phyloP scores from a whole-genome alignment of 2,329 filamentous ascomycete genomes.

The Calycina herbarum region DNA sequence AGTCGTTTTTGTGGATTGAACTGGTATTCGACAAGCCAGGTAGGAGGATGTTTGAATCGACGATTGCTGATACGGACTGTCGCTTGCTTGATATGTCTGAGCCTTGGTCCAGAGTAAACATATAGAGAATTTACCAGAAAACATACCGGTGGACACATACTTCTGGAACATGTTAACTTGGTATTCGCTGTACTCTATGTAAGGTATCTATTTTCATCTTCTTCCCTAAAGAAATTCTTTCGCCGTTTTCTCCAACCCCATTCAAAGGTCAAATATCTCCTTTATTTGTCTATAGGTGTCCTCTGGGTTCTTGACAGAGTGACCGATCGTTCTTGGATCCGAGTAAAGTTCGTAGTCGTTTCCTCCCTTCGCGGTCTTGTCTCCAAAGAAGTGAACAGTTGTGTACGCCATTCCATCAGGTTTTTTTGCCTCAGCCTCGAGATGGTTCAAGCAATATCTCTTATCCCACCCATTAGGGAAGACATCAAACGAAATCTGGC shows the following conservation, averaged over 20 bases:
- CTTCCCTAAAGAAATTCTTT: background rate
- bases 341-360: slow-evolving; percentile 95
- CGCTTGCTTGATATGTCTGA: background rate
- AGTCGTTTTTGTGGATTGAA: background rate
- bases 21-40: background rate
- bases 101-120: background rate
- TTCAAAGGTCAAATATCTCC: slow-evolving; percentile 72
- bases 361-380: slow-evolving; percentile 88
- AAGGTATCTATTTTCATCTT: slow-evolving; percentile 7
- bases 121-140: too few relatives aligned
- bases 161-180: background rate
- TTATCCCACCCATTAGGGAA: slow-evolving; percentile 99
- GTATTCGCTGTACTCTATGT: slow-evolving; percentile 7
- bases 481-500: slow-evolving; percentile 97
- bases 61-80: background rate
- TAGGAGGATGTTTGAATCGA: background rate
- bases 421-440: slow-evolving; percentile 75
- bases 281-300: slow-evolving; percentile 80
- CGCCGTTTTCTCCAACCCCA: background rate
- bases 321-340: slow-evolving; percentile 79
- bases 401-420: slow-evolving; percentile 74
- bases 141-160: too few relatives aligned
- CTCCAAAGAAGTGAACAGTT: slow-evolving; percentile 95
- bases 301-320: slow-evolving; percentile 77
- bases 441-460: slow-evolving; percentile 89